Conservation (phyloP, 2,329 filamentous ascomycete species). For the Fusarium sp. region DNA sequence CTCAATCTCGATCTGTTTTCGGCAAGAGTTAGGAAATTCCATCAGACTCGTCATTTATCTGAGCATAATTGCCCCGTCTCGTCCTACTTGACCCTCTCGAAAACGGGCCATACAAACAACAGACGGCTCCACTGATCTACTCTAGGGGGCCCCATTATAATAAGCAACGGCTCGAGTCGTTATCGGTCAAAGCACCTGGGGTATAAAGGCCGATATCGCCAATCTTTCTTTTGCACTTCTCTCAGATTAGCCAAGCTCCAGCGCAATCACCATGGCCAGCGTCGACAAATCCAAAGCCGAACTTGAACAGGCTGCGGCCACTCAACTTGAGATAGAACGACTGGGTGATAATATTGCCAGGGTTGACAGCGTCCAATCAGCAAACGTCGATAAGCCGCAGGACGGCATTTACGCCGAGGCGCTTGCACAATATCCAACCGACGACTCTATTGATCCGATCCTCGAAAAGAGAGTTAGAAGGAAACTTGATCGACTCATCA, state of each 20-base stretch:
- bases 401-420: constrained; percentile 55
- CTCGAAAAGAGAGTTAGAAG: constrained; percentile 54
- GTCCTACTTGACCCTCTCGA: too few relatives aligned
- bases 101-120: not conserved
- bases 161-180: not conserved
- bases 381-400: constrained; percentile 20
- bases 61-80: not conserved
- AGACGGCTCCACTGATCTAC: not conserved
- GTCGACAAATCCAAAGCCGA: not conserved
- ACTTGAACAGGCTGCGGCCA: constrained; percentile 7
- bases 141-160: constrained; percentile 2
- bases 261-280: constrained; percentile 7
- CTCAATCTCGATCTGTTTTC: not conserved
- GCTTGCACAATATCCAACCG: constrained; percentile 55
- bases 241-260: not conserved
- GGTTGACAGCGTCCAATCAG: constrained; percentile 6
- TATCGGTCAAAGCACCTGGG: not conserved
- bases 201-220: constrained; percentile 3
- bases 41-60: not conserved
- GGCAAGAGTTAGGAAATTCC: not conserved
- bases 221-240: not conserved
- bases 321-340: constrained; percentile 12
- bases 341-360: constrained; percentile 10
- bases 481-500: constrained; percentile 57
- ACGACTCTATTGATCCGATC: constrained; percentile 56